A percentile compares a stretch with the other conserved stretches of the same genome.
phyloP scores from a whole-genome alignment of 345 rosid species.

The Litchi chinensis region DNA sequence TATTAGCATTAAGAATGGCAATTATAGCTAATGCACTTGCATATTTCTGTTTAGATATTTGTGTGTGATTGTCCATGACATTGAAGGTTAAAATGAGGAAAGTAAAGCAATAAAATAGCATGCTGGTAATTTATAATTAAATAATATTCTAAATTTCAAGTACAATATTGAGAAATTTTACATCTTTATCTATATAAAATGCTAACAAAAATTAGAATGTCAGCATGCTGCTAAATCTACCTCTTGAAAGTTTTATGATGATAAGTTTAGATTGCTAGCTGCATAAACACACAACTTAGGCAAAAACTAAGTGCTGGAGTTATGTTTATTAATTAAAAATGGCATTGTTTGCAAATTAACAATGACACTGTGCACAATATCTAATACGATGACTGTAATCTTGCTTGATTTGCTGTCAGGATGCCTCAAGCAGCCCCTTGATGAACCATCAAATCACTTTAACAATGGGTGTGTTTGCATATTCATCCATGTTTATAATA shows the following conservation, averaged over 20 bases:
- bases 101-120: background rate
- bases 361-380: background rate
- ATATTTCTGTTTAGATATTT: background rate
- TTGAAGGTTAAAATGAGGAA: background rate
- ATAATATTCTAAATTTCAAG: background rate
- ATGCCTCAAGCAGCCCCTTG: background rate
- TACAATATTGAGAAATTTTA: background rate
- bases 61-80: conserved; percentile 3
- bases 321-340: background rate
- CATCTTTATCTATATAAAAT: background rate
- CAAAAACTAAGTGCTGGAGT: background rate
- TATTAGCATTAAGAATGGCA: background rate
- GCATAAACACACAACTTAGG: background rate
- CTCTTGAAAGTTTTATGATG: background rate
- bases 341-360: too few species aligned
- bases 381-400: background rate
- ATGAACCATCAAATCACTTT: background rate
- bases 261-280: background rate
- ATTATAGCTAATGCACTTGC: background rate
- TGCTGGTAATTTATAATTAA: background rate
- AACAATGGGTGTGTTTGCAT: background rate
- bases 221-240: background rate
- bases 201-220: background rate
- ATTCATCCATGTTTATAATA: background rate
- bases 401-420: background rate